Evolutionary conservation across 2,329 filamentous ascomycete genomes (phyloP), one percentile per base, ranked within the genome.

Genomic region (Cladosporium sp.): DNA sequence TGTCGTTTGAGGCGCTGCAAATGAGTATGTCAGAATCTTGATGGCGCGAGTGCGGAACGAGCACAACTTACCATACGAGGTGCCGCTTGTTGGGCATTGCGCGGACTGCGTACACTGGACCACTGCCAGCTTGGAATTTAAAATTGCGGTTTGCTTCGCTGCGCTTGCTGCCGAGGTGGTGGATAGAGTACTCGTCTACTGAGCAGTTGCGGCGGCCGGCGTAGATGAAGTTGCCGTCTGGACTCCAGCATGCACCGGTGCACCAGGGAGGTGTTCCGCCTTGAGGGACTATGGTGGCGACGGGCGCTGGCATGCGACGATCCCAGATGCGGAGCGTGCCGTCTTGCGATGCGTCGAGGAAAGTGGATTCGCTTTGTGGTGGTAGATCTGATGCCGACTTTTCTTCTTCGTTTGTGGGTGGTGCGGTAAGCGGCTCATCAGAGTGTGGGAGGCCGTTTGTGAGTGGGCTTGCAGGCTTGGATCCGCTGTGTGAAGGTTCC

Each of bases 221-320:
- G 74, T 96, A 99, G 67, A 99, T 92, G 74, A 85, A 91, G 74
- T 97, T 97, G 14, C 94, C 94, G 71, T 97, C 90, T 0, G 92
- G 92, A 57, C 89, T 93, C 94, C 94, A 99, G 76, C 92, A 96
- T 0, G 92, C 91, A 65, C 90, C 92, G 86, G 96, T 97, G 74
- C 93, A 97, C 93, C 93, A 99, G 0, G 93, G 94, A 1, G 94
- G 93, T 0, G 91, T 89, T 17, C 86, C 86, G 11, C 85, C 84
- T 11, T 86, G 81, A 17, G 89, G 90, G 1, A 82, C 80, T 59
- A 97, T 93, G 28, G 87, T 85, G 2, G 94, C 92, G 1, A 96
- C 81, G 0, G 93, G 88, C 37, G 88, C 83, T 1, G 84, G 83
- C 63, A 89, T 84, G 19, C 94, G 86, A 3, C 88, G 81, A 69